Base-by-base conservation (phyloP, 208 protist genomes). In the Novymonas esmeraldas region DNA sequence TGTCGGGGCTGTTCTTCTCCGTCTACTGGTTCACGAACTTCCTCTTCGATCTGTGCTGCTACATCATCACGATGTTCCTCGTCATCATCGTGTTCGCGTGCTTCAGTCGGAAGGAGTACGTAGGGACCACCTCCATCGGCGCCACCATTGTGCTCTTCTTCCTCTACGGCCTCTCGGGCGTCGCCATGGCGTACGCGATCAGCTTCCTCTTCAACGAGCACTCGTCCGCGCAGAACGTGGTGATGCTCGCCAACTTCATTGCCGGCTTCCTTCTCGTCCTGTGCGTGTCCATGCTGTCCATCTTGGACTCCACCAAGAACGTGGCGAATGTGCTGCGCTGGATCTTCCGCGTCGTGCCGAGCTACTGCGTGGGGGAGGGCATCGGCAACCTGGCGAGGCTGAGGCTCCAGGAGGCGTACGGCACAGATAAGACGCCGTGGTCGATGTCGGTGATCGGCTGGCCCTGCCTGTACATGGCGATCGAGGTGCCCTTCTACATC, bases 11-110 rank as follows among this genome's bases (percentile, higher is more conserved):
- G 39, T 70, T 70, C 58, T 79, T 82, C 58, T 67, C 61, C 69
- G 45, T 89, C 3, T 95, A 95, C 76, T 92, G 84, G 86, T 13
- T 89, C 13, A 68, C 87, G 6, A 95, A 92, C 71, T 93, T 88
- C 64, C 22, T 93, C 20, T 93, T 90, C 54, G 90, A 95, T 64
- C 28, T 92, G 16, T 56, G 48, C 39, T 84, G 79, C 56, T 89
- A 87, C 61, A 33, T 85, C 45, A 76, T 93, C 60, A 89, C 79
- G 24, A 82, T 84, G 66, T 55, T 82, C 48, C 73, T 89, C 26
- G 75, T 82, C 31, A 79, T 92, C 44, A 70, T 85, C 52, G 72
- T 92, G 4, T 81, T 92, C 20, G 45, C 73, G 24, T 78, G 76
- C 42, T 95, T 95, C 76, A 52, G 64, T 22, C 72, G 76, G 16